Evolutionary conservation across 305 asterid genomes (phyloP), one percentile per base, ranked within the genome.

Genomic region (Rubia tinctorum): DNA sequence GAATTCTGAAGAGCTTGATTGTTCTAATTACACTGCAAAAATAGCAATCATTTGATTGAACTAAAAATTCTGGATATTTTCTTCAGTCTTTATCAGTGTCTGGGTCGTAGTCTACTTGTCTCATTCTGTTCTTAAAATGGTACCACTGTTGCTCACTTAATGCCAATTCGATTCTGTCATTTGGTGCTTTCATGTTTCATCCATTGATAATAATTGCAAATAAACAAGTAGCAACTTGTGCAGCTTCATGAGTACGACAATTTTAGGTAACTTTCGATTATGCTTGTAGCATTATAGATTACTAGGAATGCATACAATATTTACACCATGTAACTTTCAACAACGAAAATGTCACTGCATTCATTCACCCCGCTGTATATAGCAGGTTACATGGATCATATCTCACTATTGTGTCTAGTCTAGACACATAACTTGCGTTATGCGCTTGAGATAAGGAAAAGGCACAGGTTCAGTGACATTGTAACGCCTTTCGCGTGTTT

Each of bases 171-270:
- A 63, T 82, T 77, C 76, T 34, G 68, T 80, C 69, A 30, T 83
- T 49, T 49, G 55, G 17, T 49, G 55, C 75, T 71, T 61, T 71
- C 71, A 79, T 75, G 75, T 75, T 61, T 30, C 59, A 65, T 43
- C 62, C 25, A 74, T n/a, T 71, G 66, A 78, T 75, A 55, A 63
- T 58, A 40, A 65, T 69, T 63, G 72, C 59, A 75, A 27, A 67
- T 69, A 78, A 68, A 66, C 61, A 73, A 69, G 27, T 69, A 71
- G 40, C 83, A 68, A 74, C 78, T 71, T 40, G 59, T 49, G 25
- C 84, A 78, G 72, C 76, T 84, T 80, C 82, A 58, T 76, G 83
- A 82, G 43, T 69, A 68, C 73, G 82, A 81, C 81, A 76, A 13
- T 7, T 37, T 34, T 64, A 64, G 17, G 25, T 12, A 64, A 64